phyloP scores from a whole-genome alignment of 1,139 yeast genomes.

The Geotrichum macrosporum region DNA sequence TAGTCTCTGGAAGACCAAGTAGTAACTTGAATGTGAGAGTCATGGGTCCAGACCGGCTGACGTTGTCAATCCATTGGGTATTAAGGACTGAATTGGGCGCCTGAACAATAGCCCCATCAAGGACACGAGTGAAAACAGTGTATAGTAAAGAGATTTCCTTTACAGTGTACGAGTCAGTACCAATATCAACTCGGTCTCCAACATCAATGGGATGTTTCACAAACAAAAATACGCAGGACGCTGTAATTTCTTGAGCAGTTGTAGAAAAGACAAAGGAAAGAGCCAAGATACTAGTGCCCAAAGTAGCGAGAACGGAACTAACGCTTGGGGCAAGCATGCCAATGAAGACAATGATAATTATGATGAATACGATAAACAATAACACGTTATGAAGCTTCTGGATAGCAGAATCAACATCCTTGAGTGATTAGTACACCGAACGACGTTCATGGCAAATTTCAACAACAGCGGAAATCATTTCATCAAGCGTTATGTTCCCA shows the following conservation, averaged over 20 bases:
- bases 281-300: constrained; percentile 42
- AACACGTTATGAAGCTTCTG: constrained; percentile 40
- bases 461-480: constrained; percentile 37
- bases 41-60: constrained; percentile 40
- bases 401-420: constrained; percentile 43
- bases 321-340: constrained; percentile 44
- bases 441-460: constrained; percentile 39
- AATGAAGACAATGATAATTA: constrained; percentile 39
- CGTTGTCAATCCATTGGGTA: constrained; percentile 41
- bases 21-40: constrained; percentile 30
- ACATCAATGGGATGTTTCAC: constrained; percentile 45
- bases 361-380: constrained; percentile 36
- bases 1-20: constrained; percentile 41
- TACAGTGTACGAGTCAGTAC: constrained; percentile 30
- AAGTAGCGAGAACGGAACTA: constrained; percentile 41
- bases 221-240: constrained; percentile 42
- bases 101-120: constrained; percentile 37
- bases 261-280: constrained; percentile 41
- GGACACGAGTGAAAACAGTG: constrained; percentile 37
- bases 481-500: constrained; percentile 40
- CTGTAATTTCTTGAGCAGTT: constrained; percentile 41
- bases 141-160: constrained; percentile 39
- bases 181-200: constrained; percentile 41
- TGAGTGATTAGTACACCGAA: constrained; percentile 39
- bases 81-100: constrained; percentile 41